A percentile compares a stretch with the other conserved stretches of the same genome.
Evolutionary conservation across 495 filamentous ascomycete species (phyloP).

Genomic region (Xylaria telfairii): DNA sequence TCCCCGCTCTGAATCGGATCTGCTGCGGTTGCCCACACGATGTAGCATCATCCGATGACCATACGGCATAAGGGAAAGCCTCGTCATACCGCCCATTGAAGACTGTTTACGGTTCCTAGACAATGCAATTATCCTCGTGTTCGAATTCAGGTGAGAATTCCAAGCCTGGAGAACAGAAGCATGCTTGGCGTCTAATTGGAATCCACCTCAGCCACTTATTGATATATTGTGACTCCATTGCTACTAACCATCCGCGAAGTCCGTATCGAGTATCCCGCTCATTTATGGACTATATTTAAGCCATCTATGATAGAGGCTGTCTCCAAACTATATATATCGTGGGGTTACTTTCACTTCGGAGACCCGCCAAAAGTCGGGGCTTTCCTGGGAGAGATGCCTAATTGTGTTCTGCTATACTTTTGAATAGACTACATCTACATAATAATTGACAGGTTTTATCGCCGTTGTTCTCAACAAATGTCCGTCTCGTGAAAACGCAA

Average conservation of each 20-base stretch:
- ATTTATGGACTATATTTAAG: neutral
- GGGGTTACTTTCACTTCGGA: neutral
- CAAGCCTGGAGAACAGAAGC: too few relatives aligned
- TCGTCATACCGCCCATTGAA: neutral
- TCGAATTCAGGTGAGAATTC: too few relatives aligned
- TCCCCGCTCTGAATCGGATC: neutral
- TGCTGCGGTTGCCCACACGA: neutral
- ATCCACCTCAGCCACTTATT: conserved; percentile 4
- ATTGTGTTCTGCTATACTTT: neutral
- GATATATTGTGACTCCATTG: neutral
- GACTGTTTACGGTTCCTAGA: neutral
- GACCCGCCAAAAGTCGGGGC: neutral
- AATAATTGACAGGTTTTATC: neutral
- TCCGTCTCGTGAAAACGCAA: neutral
- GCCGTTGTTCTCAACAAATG: neutral
- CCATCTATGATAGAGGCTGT: neutral
- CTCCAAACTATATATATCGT: neutral
- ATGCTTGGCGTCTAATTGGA: neutral
- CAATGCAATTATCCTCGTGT: neutral
- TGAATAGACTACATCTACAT: neutral
- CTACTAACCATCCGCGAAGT: neutral
- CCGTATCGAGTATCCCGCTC: neutral
- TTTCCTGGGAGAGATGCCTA: neutral
- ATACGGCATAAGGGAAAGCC: neutral
- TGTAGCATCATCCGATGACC: neutral